phyloP scores from a whole-genome alignment of 106 monocot genomes.

The Phalaenopsis aphrodite region DNA sequence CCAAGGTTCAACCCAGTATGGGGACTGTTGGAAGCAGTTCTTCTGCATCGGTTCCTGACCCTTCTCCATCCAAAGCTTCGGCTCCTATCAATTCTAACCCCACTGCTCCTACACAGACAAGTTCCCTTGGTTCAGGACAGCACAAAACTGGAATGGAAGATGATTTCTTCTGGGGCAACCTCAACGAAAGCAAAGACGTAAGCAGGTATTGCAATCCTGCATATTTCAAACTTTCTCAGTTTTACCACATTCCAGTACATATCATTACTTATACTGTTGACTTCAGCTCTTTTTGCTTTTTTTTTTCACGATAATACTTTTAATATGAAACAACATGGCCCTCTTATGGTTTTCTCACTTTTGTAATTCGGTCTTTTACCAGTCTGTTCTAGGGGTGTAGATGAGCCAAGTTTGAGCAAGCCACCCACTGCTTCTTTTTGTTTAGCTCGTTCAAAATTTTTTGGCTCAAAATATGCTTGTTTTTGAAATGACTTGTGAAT shows the following conservation, averaged over 20 bases:
- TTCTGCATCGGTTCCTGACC: conserved; percentile 41
- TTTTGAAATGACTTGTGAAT: too few species aligned
- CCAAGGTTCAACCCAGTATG: conserved; percentile 29
- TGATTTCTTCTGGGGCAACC: conserved; percentile 95
- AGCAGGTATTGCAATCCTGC: conserved; percentile 39
- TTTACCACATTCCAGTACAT: neutral
- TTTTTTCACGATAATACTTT: too few species aligned
- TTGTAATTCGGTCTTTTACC: neutral
- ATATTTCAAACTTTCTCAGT: neutral
- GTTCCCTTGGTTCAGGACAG: conserved; percentile 22
- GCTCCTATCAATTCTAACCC: conserved; percentile 30
- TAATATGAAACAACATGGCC: too few species aligned
- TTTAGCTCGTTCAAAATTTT: too few species aligned
- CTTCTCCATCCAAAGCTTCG: conserved; percentile 67
- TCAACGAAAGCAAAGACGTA: conserved; percentile 55
- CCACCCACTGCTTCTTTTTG: neutral
- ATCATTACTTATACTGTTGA: too few species aligned
- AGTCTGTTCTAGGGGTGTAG: neutral
- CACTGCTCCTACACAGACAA: conserved; percentile 22
- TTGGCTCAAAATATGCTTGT: too few species aligned
- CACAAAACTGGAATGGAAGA: conserved; percentile 63
- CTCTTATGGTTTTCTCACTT: too few species aligned
- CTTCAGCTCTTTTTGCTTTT: too few species aligned
- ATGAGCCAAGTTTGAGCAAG: neutral
- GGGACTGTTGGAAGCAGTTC: conserved; percentile 36